Evolutionary conservation across 2,329 filamentous ascomycete genomes (phyloP).

Genomic region (Claviceps sp.): DNA sequence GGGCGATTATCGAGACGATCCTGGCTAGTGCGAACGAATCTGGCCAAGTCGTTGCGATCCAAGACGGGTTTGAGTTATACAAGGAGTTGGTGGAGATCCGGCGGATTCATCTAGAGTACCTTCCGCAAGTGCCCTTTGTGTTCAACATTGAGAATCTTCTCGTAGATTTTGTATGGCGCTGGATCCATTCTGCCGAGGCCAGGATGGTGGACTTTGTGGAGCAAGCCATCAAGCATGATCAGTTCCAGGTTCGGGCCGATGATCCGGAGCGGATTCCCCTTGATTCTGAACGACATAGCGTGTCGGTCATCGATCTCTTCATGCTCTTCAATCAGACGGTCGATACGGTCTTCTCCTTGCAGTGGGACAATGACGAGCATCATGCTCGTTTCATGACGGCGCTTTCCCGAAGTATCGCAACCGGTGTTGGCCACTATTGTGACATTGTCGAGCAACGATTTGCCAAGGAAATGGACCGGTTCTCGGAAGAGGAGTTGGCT

Average conservation of each 20-base stretch:
- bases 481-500: slow-evolving; percentile 76
- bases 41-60: slow-evolving; percentile 64
- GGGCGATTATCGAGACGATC: slow-evolving; percentile 72
- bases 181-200: slow-evolving; percentile 70
- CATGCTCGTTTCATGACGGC: slow-evolving; percentile 97
- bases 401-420: slow-evolving; percentile 70
- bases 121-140: slow-evolving; percentile 63
- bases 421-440: slow-evolving; percentile 77
- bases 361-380: slow-evolving; percentile 88
- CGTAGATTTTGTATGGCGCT: slow-evolving; percentile 90
- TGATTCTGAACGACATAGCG: slow-evolving; percentile 80
- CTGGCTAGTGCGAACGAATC: slow-evolving; percentile 57
- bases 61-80: slow-evolving; percentile 92
- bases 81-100: slow-evolving; percentile 77
- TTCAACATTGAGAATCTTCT: slow-evolving; percentile 80
- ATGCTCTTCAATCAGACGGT: slow-evolving; percentile 85
- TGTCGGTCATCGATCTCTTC: slow-evolving; percentile 88
- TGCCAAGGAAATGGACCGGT: slow-evolving; percentile 79
- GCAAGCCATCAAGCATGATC: slow-evolving; percentile 79
- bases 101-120: slow-evolving; percentile 59
- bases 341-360: slow-evolving; percentile 70
- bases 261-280: slow-evolving; percentile 48
- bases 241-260: slow-evolving; percentile 62
- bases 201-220: slow-evolving; percentile 77
- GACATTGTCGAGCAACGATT: slow-evolving; percentile 81